Percentiles rank a stretch among this genome's conserved stretches.
These are phyloP conservation scores for Karstenula rhodostoma DNA, from an alignment of 2,329 filamentous ascomycete genomes.

Conservation along the genomic window DNA sequence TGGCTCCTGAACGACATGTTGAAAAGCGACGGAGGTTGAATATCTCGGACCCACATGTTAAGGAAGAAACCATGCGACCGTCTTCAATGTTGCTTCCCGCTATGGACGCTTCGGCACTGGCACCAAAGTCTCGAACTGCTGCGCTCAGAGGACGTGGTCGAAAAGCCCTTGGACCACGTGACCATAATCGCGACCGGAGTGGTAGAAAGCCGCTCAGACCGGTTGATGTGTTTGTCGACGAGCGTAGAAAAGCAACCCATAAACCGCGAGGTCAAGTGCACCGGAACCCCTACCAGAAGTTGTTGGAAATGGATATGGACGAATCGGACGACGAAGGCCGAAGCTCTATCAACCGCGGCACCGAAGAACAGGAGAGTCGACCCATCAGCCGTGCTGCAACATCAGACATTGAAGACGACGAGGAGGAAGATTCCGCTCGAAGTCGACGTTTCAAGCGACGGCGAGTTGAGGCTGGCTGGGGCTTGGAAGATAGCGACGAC, in stretches of 20 bases:
- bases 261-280: conserved; percentile 60
- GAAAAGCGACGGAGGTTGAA: conserved; percentile 83
- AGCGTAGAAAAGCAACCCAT: conserved; percentile 65
- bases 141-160: conserved; percentile 53
- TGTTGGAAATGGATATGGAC: conserved; percentile 79
- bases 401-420: conserved; percentile 58
- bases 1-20: conserved; percentile 82
- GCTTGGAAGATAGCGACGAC: conserved; percentile 56
- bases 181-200: conserved; percentile 52
- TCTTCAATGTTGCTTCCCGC: conserved; percentile 62
- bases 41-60: conserved; percentile 69
- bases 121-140: conserved; percentile 61
- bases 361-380: conserved; percentile 84
- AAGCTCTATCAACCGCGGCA: conserved; percentile 74
- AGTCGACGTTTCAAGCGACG: conserved; percentile 56
- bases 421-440: conserved; percentile 57
- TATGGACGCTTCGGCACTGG: conserved; percentile 69
- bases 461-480: conserved; percentile 56
- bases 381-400: conserved; percentile 74
- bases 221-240: conserved; percentile 61
- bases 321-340: conserved; percentile 81
- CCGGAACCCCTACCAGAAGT: conserved; percentile 72
- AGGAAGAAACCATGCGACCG: conserved; percentile 66
- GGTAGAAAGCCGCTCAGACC: conserved; percentile 50
- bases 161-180: conserved; percentile 55